phyloP scores from a whole-genome alignment of 2,329 filamentous ascomycete genomes.

The Orbilia ellipsospora region DNA sequence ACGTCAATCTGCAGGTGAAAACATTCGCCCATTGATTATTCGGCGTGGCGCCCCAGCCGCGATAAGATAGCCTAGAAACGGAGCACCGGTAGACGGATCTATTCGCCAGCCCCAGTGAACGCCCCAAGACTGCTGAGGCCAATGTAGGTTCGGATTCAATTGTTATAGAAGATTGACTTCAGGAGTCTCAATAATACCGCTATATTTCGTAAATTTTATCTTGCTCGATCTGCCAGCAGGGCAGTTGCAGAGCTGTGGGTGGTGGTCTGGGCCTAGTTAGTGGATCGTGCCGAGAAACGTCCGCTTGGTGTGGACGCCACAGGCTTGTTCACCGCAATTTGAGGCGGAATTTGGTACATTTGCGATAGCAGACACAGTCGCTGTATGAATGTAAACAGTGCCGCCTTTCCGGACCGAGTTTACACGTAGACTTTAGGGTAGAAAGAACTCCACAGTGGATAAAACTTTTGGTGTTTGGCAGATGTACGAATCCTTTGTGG shows the following conservation, averaged over 20 bases:
- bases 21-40: too few species aligned
- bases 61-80: too few species aligned
- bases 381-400: background rate
- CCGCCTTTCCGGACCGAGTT: background rate
- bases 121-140: too few species aligned
- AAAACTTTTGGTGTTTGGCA: background rate
- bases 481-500: conserved; percentile 4
- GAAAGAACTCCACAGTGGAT: background rate
- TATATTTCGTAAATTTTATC: background rate
- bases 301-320: background rate
- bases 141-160: too few species aligned
- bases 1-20: too few species aligned
- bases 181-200: background rate
- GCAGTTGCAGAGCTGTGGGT: too few species aligned
- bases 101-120: too few species aligned
- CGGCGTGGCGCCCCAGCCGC: too few species aligned
- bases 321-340: too few species aligned
- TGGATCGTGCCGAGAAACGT: background rate
- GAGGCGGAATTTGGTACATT: too few species aligned
- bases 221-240: background rate
- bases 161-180: too few species aligned
- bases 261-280: background rate
- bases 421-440: background rate
- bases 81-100: too few species aligned
- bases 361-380: background rate